Percentiles rank a stretch among this genome's conserved stretches.
Evolutionary conservation across 768 basidiomycete species (phyloP).

Genomic region (Sistotremastrum niveocremeum): DNA sequence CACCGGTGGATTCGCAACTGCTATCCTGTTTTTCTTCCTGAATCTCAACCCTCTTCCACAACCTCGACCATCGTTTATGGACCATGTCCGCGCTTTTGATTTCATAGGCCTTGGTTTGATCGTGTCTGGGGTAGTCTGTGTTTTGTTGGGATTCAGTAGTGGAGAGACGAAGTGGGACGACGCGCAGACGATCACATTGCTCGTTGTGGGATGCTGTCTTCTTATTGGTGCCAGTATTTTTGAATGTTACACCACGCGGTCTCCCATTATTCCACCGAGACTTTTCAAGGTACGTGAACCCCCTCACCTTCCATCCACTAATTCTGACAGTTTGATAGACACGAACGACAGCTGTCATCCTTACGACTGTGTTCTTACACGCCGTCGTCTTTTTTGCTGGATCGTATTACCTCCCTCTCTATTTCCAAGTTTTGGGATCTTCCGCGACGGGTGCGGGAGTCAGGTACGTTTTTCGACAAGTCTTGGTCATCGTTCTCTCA

Average conservation of each 20-base stretch:
- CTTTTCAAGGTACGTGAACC: constrained; percentile 42
- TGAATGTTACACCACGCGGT: constrained; percentile 46
- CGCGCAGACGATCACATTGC: constrained; percentile 44
- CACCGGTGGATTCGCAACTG: constrained; percentile 53
- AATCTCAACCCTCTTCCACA: constrained; percentile 55
- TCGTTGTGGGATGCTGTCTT: constrained; percentile 43
- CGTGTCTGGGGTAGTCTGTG: constrained; percentile 47
- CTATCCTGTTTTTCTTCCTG: constrained; percentile 56
- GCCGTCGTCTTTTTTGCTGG: constrained; percentile 48
- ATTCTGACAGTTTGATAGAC: constrained; percentile 26
- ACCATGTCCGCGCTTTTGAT: constrained; percentile 58
- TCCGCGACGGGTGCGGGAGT: constrained; percentile 61
- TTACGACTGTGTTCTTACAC: constrained; percentile 49
- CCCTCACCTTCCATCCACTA: neutral
- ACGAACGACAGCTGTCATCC: constrained; percentile 53
- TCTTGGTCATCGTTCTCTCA: neutral
- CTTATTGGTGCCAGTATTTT: constrained; percentile 41
- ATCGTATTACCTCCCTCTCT: constrained; percentile 60
- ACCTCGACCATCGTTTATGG: constrained; percentile 36
- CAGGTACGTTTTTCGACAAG: constrained; percentile 26
- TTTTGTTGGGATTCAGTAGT: constrained; percentile 62
- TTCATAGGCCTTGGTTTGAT: constrained; percentile 54
- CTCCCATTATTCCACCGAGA: constrained; percentile 62
- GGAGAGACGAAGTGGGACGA: constrained; percentile 54
- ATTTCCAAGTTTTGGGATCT: constrained; percentile 65